phyloP scores from a whole-genome alignment of 345 rosid genomes.

The Gossypium stocksii region DNA sequence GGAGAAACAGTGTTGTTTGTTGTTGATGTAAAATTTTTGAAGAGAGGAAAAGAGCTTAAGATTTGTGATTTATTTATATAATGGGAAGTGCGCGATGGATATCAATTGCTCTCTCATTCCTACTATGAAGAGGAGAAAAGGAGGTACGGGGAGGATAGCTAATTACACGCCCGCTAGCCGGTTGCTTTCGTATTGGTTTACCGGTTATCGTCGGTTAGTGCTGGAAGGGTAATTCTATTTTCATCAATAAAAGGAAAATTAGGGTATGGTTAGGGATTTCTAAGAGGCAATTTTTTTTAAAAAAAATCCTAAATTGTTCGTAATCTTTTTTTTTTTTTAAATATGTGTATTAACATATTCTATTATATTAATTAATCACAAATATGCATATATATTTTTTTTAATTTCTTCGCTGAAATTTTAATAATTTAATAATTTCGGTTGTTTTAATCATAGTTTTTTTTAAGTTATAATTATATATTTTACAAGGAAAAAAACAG shows the following conservation, averaged over 20 bases:
- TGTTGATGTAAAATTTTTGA: too few relatives aligned
- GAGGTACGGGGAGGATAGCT: conserved; percentile 15
- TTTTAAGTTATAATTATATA: too few relatives aligned
- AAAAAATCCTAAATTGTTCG: too few relatives aligned
- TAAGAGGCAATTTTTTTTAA: background rate
- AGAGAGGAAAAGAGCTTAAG: conserved; percentile 3
- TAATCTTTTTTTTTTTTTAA: too few relatives aligned
- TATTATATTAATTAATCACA: too few relatives aligned
- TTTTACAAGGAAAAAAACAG: background rate
- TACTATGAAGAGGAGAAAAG: background rate
- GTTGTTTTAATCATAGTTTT: too few relatives aligned
- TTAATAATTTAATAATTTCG: too few relatives aligned
- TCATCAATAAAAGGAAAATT: background rate
- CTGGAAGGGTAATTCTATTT: background rate
- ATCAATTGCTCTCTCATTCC: background rate
- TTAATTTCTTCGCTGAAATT: too few relatives aligned
- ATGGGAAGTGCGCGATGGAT: background rate
- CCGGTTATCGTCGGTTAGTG: conserved; percentile 48
- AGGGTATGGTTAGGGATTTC: conserved; percentile 21
- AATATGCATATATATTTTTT: too few relatives aligned
- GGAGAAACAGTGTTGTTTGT: background rate
- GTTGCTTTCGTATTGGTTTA: conserved; percentile 29
- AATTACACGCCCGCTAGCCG: conserved; percentile 38
- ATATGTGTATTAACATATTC: too few relatives aligned
- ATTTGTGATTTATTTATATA: conserved; percentile 6